phyloP scores from a whole-genome alignment of 805 yeast species.

The Ogataea salicorniae region DNA sequence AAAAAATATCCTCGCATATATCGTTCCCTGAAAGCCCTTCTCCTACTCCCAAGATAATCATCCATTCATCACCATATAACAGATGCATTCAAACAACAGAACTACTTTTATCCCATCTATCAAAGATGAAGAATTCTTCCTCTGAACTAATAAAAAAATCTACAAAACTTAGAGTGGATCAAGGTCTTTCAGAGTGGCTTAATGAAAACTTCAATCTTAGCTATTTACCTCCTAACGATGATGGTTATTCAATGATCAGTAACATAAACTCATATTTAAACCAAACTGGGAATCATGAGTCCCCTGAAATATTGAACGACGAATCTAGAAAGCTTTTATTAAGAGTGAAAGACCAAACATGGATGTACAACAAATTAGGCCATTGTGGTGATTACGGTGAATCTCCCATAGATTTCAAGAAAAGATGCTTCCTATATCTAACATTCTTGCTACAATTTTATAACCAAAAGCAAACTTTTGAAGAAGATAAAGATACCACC shows the following conservation, averaged over 20 bases:
- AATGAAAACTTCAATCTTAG: slow-evolving; percentile 34
- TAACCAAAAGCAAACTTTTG: slow-evolving; percentile 18
- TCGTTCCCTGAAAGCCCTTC: slow-evolving; percentile 5
- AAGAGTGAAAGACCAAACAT: slow-evolving; percentile 23
- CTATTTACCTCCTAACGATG: slow-evolving; percentile 41
- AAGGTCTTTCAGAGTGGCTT: slow-evolving; percentile 40
- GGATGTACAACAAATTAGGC: slow-evolving; percentile 35
- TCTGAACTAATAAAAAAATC: slow-evolving; percentile 2
- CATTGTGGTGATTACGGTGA: slow-evolving; percentile 42
- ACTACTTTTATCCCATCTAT: slow-evolving; percentile 20
- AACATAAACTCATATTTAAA: slow-evolving; percentile 35
- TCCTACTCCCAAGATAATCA: slow-evolving; percentile 16
- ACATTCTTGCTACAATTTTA: slow-evolving; percentile 31
- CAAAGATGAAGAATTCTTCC: not conserved
- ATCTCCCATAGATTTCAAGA: slow-evolving; percentile 31
- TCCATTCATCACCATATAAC: slow-evolving; percentile 41
- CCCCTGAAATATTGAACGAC: slow-evolving; percentile 13
- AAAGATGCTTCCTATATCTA: slow-evolving; percentile 32
- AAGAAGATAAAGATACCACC: slow-evolving; percentile 28
- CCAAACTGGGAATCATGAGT: slow-evolving; percentile 10
- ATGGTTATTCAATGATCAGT: slow-evolving; percentile 36
- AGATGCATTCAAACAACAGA: slow-evolving; percentile 40
- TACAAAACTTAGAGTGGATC: slow-evolving; percentile 34
- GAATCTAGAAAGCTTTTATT: slow-evolving; percentile 16
- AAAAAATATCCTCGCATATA: slow-evolving; percentile 22